Evolutionary conservation across 352 stramenopile genomes (phyloP).

Genomic region (Elongisporangium undulatum): DNA sequence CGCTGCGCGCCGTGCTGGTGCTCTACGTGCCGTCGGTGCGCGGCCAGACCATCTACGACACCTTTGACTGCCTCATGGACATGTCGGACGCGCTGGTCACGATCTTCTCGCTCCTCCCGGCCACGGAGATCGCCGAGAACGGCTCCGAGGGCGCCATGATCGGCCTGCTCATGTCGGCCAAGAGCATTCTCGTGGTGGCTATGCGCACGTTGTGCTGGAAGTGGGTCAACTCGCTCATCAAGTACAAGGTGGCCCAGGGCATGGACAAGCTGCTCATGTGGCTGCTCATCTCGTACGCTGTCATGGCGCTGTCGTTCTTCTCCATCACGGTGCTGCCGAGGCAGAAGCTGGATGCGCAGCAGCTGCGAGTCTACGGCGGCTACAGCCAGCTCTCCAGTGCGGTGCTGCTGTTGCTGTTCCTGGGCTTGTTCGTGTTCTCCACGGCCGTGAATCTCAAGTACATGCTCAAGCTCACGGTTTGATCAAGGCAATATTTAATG

Average conservation of each 20-base stretch:
- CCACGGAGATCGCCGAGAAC: constrained; percentile 48
- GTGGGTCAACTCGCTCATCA: constrained; percentile 34
- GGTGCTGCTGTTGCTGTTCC: constrained; percentile 48
- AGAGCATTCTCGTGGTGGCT: constrained; percentile 53
- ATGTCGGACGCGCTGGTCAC: constrained; percentile 60
- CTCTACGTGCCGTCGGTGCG: constrained; percentile 39
- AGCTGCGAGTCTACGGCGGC: constrained; percentile 55
- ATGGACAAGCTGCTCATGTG: constrained; percentile 26
- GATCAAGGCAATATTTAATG: too few relatives aligned
- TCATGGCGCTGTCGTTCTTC: constrained; percentile 37
- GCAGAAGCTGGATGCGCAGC: constrained; percentile 63
- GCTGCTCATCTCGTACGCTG: constrained; percentile 36
- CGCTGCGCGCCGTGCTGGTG: constrained; percentile 52
- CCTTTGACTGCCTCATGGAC: constrained; percentile 38
- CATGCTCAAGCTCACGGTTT: constrained; percentile 14
- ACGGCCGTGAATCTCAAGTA: constrained; percentile 43
- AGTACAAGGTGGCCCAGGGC: constrained; percentile 18
- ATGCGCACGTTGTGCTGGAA: constrained; percentile 38
- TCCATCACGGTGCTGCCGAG: constrained; percentile 41
- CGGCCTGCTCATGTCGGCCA: constrained; percentile 54
- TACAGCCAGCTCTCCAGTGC: constrained; percentile 46
- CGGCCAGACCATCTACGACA: constrained; percentile 45
- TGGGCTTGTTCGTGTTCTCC: constrained; percentile 58
- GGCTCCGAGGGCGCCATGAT: constrained; percentile 61
- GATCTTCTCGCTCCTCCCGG: constrained; percentile 53